Evolutionary conservation across 1,139 yeast species (phyloP), one percentile per base, ranked within the genome.

Genomic region (Taphrina sp.): DNA sequence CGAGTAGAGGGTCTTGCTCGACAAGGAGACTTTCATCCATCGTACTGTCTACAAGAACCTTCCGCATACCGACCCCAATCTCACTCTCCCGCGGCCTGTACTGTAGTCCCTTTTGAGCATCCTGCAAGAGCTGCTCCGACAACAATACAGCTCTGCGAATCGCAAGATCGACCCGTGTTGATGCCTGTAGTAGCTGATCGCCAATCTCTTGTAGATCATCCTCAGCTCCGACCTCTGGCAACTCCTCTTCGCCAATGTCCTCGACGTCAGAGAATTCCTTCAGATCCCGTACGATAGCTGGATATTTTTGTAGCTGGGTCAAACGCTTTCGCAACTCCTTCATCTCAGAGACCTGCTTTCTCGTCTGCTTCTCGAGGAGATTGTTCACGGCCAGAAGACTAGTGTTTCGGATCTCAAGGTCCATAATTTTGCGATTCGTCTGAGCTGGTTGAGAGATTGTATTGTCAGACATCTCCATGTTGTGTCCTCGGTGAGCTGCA

Each of bases 381-480:
- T 58, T 57, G 52, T 61, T 61, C 16, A 61, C 54, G 4, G 63
- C 58, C 42, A 60, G 45, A 19, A 61, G 53, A 5, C 61, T 60
- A n/a, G 64, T 55, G 31, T 61, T 61, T 17, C 63, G 61, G 12
- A 61, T 61, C 35, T 61, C 64, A 4, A 61, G 52, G 36, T 61
- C 64, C 28, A 61, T 57, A 16, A 61, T 60, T 36, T 61, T 41
- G 12, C 54, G 46, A 20, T 43, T 43, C 14, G 47, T 43, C 29
- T 43, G 47, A 10, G 47, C 47, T 12, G 47, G 47, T 31, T 43
- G 47, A 3, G 47, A 43, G 7, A 26, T 26, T 26, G 31, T 7
- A 12, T 26, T 26, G n/a, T n/a, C n/a, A n/a, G n/a, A n/a, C n/a
- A n/a, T n/a, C n/a, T n/a, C n/a, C n/a, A n/a, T n/a, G n/a, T n/a